Evolutionary conservation across 148 eudicot genomes (phyloP), one percentile per base, ranked within the genome.

Genomic region (Silene conica): DNA sequence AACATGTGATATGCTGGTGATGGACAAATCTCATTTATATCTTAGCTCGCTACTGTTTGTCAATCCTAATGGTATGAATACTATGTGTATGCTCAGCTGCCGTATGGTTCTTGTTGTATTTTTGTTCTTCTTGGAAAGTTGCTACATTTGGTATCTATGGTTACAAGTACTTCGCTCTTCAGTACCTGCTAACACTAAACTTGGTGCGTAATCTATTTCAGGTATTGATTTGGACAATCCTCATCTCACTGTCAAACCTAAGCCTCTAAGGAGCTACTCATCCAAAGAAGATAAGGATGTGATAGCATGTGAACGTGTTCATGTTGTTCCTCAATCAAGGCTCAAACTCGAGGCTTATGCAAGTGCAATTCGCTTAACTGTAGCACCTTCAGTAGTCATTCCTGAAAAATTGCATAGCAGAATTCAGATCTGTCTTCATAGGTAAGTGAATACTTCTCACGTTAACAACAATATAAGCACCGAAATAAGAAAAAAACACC

Each of bases 381-480:
- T 85, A 85, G 92, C 81, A 52, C 97, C 97, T 63, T 91, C 98
- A 20, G 96, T 77, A 25, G 89, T 82, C 59, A 95, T 92, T 73
- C 93, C 93, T 26, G 97, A 92, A 73, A 88, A 60, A 82, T 80
- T 85, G 41, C 87, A 87, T 77, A 86, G 67, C 70, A 92, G 83
- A 80, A 87, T 95, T 73, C 90, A 87, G 78, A 82, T 95, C 45
- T 95, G 98, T 80, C 85, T 89, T 74, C 98, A 95, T 83, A 73
- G 68, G 98, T 92, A 70, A 83, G 96, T 74, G 20, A 55, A 58
- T 69, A 10, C 10, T 70, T 63, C 68, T n/a, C 21, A 31, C 3
- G 34, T 31, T 3, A 31, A 31, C 34, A 31, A 31, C 34, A 31
- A 2, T 23, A 55, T 10, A 34, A 52, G 16, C 55, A 9, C 70